phyloP scores from a whole-genome alignment of 1,284 basidiomycete genomes.

The Gymnopus androsaceus region DNA sequence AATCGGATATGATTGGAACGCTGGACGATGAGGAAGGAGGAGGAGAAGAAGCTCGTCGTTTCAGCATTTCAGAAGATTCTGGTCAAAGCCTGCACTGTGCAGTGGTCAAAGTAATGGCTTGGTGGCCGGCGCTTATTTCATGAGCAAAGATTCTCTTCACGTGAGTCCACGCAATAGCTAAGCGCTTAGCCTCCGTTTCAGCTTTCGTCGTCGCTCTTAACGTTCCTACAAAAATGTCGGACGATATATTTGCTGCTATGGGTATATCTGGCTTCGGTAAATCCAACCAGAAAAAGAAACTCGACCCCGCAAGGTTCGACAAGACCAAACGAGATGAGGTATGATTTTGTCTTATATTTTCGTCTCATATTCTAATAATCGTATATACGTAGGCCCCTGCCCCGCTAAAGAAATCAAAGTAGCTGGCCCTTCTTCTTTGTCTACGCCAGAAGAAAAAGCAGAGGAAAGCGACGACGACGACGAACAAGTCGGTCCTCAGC shows the following conservation, averaged over 20 bases:
- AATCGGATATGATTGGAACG: conserved; percentile 30
- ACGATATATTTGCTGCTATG: conserved; percentile 77
- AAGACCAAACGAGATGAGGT: conserved; percentile 66
- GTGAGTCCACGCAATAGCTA: no score
- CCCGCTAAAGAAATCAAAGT: not conserved
- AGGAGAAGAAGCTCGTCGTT: conserved; percentile 60
- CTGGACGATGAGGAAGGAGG: conserved; percentile 47
- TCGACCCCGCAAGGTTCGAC: conserved; percentile 74
- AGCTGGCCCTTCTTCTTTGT: not conserved
- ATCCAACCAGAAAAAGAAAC: conserved; percentile 58
- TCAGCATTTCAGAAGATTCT: conserved; percentile 59
- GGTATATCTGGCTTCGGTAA: conserved; percentile 82
- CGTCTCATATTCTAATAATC: conserved; percentile 3
- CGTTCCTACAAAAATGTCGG: conserved; percentile 45
- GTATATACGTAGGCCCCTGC: not conserved
- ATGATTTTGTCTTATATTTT: conserved; percentile 14
- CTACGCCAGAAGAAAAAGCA: not conserved
- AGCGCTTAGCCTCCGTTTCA: no score
- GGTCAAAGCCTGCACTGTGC: not conserved
- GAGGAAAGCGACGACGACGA: conserved; percentile 23
- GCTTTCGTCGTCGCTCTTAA: no score
- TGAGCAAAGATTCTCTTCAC: no score
- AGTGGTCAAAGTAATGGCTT: not conserved
- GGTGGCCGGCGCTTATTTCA: no score
- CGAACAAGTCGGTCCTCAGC: conserved; percentile 17